Percentiles rank a stretch among this genome's conserved stretches.
Evolutionary conservation across 768 basidiomycete genomes (phyloP).

Genomic region (Serendipita sp.): DNA sequence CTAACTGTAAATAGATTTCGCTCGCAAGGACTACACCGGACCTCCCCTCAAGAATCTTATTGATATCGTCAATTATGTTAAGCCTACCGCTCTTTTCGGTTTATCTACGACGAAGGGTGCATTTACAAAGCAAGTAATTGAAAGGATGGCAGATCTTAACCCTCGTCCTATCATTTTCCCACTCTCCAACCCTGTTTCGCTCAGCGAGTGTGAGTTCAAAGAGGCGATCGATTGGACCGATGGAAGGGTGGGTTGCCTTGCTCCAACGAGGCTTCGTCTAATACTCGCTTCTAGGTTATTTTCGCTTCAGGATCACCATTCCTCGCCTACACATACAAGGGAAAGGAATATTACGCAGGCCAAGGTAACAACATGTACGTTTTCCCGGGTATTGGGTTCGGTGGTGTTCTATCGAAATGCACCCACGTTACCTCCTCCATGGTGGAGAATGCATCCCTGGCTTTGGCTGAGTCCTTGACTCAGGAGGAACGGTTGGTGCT

Average conservation of each 20-base stretch:
- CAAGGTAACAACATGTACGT: slow-evolving; percentile 96
- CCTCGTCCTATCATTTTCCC: slow-evolving; percentile 82
- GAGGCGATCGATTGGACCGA: slow-evolving; percentile 57
- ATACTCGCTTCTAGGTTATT: slow-evolving; percentile 26
- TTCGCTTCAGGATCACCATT: slow-evolving; percentile 88
- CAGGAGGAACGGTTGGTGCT: slow-evolving; percentile 40
- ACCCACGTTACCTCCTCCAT: slow-evolving; percentile 63
- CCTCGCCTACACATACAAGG: slow-evolving; percentile 40
- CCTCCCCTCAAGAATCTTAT: slow-evolving; percentile 57
- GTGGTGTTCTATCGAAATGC: slow-evolving; percentile 54
- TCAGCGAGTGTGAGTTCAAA: slow-evolving; percentile 66
- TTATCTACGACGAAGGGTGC: slow-evolving; percentile 76
- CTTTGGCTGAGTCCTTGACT: slow-evolving; percentile 59
- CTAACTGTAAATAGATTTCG: slow-evolving; percentile 40
- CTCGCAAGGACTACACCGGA: slow-evolving; percentile 63
- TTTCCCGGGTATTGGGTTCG: slow-evolving; percentile 67
- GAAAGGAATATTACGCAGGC: slow-evolving; percentile 49
- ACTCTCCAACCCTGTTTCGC: slow-evolving; percentile 72
- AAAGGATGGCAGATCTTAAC: slow-evolving; percentile 65
- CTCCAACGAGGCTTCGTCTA: slow-evolving; percentile 21
- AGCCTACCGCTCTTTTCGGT: slow-evolving; percentile 79
- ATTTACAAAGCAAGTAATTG: slow-evolving; percentile 55
- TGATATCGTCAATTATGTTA: slow-evolving; percentile 64
- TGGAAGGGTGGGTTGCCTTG: slow-evolving; percentile 36
- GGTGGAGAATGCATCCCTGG: slow-evolving; percentile 77